Conservation (phyloP, 148 eudicot species). For the Rhododendron griersonianum region DNA sequence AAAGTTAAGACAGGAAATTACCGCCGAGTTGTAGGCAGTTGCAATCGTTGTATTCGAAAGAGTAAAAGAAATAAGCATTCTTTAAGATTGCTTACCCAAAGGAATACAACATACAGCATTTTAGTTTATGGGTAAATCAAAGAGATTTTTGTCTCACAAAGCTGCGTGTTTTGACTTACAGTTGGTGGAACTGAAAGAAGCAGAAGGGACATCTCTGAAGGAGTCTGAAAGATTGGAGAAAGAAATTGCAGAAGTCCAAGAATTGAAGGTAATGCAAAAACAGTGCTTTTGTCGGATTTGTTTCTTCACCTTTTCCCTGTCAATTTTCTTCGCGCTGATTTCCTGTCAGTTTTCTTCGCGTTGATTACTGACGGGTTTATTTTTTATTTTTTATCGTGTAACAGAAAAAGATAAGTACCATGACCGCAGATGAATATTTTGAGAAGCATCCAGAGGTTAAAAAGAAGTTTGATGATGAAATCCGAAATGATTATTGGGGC, state of each 20-base stretch:
- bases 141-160: not conserved
- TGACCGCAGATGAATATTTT: slow-evolving; percentile 99
- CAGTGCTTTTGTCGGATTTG: not conserved
- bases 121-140: not conserved
- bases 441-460: slow-evolving; percentile 93
- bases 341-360: not conserved
- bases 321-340: not conserved
- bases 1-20: not conserved
- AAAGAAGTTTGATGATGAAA: slow-evolving; percentile 97
- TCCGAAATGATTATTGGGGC: slow-evolving; percentile 96
- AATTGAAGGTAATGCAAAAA: slow-evolving; percentile 64
- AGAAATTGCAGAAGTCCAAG: slow-evolving; percentile 91
- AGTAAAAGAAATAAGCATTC: not conserved
- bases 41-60: too few relatives aligned
- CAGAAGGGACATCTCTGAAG: slow-evolving; percentile 67
- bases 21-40: not conserved
- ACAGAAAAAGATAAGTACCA: slow-evolving; percentile 84
- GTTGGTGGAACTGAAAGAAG: slow-evolving; percentile 92
- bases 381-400: not conserved
- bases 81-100: not conserved
- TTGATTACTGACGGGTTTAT: not conserved
- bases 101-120: not conserved
- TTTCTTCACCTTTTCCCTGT: not conserved
- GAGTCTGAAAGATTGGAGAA: slow-evolving; percentile 90
- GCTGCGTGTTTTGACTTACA: slow-evolving; percentile 20